These are phyloP conservation scores for Colletotrichum kahawae DNA, from an alignment of 2,329 filamentous ascomycete species.

Conservation along the genomic window DNA sequence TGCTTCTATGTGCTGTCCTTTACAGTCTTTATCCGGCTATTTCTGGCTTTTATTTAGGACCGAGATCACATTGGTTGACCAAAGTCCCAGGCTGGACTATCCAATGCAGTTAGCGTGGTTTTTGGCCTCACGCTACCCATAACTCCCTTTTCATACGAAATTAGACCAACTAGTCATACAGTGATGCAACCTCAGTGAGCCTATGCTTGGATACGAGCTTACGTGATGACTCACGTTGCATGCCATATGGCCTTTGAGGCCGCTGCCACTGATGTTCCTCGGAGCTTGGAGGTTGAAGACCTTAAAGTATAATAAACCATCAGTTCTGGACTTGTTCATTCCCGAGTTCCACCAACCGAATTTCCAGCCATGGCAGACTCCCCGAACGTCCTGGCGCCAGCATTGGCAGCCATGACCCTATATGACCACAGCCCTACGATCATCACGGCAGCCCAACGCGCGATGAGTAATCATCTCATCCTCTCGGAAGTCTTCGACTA, in stretches of 20 bases:
- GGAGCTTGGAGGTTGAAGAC: neutral
- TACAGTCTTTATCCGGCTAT: rapidly evolving
- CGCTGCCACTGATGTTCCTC: neutral
- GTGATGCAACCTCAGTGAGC: neutral
- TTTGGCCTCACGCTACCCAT: neutral
- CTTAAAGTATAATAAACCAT: neutral
- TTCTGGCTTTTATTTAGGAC: rapidly evolving
- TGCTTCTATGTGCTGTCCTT: rapidly evolving
- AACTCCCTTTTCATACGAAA: neutral
- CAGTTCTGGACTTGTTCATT: rapidly evolving
- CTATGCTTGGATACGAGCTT: neutral
- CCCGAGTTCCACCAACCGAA: neutral
- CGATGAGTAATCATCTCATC: neutral
- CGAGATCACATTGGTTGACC: neutral
- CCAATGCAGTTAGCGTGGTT: neutral
- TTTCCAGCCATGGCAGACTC: neutral
- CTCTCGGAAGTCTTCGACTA: neutral
- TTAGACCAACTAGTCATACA: neutral
- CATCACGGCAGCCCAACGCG: neutral
- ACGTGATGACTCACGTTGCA: neutral
- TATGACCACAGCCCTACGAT: neutral
- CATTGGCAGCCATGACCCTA: neutral
- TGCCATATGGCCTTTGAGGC: neutral
- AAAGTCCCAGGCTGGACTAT: neutral
- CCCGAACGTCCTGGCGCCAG: neutral